phyloP scores from a whole-genome alignment of 1,284 basidiomycete genomes.

The Cutaneotrichosporon dermatis region DNA sequence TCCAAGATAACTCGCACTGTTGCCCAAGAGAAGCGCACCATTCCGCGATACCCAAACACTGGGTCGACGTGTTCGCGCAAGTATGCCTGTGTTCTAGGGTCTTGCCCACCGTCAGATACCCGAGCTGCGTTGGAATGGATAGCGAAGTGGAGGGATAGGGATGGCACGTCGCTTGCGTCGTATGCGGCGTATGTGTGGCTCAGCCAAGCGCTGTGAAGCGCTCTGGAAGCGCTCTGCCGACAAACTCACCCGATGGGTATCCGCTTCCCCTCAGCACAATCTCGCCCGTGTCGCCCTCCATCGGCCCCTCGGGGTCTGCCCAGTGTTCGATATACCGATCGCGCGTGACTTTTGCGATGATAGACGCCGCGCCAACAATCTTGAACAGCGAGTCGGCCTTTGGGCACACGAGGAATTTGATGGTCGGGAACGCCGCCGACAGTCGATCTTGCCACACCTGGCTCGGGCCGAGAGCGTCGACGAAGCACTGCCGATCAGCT shows the following conservation, averaged over 20 bases:
- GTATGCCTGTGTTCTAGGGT: conserved; percentile 90
- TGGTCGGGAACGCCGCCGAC: conserved; percentile 70
- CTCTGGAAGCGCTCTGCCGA: neutral
- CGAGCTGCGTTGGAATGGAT: conserved; percentile 1
- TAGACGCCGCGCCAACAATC: conserved; percentile 93
- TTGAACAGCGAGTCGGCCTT: conserved; percentile 96
- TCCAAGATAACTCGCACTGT: conserved; percentile 85
- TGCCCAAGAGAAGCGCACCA: conserved; percentile 93
- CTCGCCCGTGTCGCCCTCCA: conserved; percentile 1
- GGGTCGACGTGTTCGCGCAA: conserved; percentile 71
- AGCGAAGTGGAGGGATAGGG: neutral
- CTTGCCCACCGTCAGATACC: conserved; percentile 46
- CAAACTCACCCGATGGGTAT: conserved; percentile 73
- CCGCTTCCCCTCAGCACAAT: conserved; percentile 62
- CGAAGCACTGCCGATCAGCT: conserved; percentile 65
- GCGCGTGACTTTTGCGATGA: conserved; percentile 90
- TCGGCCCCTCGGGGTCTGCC: conserved; percentile 53
- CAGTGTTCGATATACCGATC: conserved; percentile 86
- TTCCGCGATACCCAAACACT: conserved; percentile 85
- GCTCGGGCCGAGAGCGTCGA: conserved; percentile 89
- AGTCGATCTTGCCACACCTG: conserved; percentile 78
- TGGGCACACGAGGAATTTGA: conserved; percentile 79
- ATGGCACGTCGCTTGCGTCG: neutral
- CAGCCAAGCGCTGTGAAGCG: too few species aligned
- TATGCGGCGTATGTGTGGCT: too few species aligned